These are phyloP conservation scores for Beta vulgaris DNA, from an alignment of 148 eudicot genomes.

Conservation along the genomic window DNA sequence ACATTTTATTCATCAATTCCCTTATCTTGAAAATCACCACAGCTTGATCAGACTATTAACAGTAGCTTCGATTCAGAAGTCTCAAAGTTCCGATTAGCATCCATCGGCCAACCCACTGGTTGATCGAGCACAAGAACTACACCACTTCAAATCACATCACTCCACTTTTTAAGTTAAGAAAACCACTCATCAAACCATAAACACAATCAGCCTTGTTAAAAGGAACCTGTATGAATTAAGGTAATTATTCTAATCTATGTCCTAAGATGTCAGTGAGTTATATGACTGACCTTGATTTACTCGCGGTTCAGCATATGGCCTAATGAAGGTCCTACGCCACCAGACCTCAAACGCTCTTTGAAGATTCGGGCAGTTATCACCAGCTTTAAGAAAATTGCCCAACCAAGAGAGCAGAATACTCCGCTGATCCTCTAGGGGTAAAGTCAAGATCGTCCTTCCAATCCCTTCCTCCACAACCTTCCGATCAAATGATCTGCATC, in stretches of 20 bases:
- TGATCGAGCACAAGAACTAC: not conserved
- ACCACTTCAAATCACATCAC: slow-evolving; percentile 11
- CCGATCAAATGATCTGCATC: slow-evolving; percentile 77
- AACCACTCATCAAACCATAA: slow-evolving; percentile 16
- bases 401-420: slow-evolving; percentile 75
- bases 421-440: slow-evolving; percentile 92
- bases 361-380: slow-evolving; percentile 90
- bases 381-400: slow-evolving; percentile 65
- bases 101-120: not conserved
- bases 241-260: slow-evolving; percentile 11
- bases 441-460: slow-evolving; percentile 81
- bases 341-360: slow-evolving; percentile 94
- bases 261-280: slow-evolving; percentile 25
- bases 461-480: slow-evolving; percentile 92
- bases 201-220: not conserved
- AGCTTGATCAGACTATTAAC: slow-evolving; percentile 7
- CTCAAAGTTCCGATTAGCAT: not conserved
- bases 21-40: not conserved
- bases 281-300: slow-evolving; percentile 36
- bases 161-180: not conserved
- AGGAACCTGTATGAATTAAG: not conserved
- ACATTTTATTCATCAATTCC: slow-evolving; percentile 1
- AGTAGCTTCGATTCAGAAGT: not conserved
- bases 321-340: slow-evolving; percentile 92
- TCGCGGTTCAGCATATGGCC: slow-evolving; percentile 61